Percentiles rank a stretch among this genome's conserved stretches.
phyloP scores from a whole-genome alignment of 2,329 filamentous ascomycete species.

The Thermothelomyces thermophilus region DNA sequence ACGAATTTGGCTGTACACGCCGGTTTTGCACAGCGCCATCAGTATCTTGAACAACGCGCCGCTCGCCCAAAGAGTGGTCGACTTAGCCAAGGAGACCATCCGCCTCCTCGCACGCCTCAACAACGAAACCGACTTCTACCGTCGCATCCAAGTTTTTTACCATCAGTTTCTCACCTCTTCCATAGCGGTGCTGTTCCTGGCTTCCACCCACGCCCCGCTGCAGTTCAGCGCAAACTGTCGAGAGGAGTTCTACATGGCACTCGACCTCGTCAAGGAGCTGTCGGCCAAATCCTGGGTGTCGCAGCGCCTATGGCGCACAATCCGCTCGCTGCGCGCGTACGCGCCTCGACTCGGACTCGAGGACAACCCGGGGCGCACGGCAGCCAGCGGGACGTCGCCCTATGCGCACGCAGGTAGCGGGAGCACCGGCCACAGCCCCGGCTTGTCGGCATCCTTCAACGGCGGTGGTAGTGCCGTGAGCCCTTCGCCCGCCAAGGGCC shows the following conservation, averaged over 20 bases:
- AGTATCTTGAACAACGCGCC: constrained; percentile 71
- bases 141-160: constrained; percentile 67
- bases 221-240: constrained; percentile 62
- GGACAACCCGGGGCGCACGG: constrained; percentile 22
- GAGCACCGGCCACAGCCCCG: constrained; percentile 1
- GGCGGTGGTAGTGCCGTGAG: background rate
- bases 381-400: background rate
- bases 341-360: constrained; percentile 61
- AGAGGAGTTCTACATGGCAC: constrained; percentile 71
- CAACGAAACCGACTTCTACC: constrained; percentile 64
- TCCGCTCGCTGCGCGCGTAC: constrained; percentile 63
- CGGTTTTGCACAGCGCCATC: constrained; percentile 74
- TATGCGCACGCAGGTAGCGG: background rate
- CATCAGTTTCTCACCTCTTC: constrained; percentile 73
- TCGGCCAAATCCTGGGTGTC: constrained; percentile 66
- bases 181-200: constrained; percentile 69
- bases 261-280: constrained; percentile 67
- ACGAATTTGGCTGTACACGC: constrained; percentile 81
- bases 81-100: constrained; percentile 71
- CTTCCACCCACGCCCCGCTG: constrained; percentile 66
- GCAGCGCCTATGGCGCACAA: constrained; percentile 66
- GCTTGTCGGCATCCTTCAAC: background rate
- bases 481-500: constrained; percentile 1
- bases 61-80: constrained; percentile 67
- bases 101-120: constrained; percentile 64